Evolutionary conservation across 345 rosid species (phyloP).

Genomic region (Pistacia vera): DNA sequence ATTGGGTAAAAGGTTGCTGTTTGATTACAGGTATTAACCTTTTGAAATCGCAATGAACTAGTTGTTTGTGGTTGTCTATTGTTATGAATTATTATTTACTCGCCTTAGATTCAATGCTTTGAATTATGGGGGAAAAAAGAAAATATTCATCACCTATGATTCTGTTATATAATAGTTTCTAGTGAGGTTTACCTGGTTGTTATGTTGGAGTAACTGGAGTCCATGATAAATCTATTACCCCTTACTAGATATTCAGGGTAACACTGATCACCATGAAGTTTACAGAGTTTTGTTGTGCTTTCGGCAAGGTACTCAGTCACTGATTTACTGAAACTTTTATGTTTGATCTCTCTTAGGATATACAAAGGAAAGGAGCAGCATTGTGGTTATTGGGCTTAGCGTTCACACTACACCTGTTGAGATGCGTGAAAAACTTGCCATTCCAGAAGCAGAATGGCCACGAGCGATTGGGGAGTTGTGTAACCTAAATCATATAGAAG

Average conservation of each 20-base stretch:
- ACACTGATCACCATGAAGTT: background rate
- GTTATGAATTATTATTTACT: too few species aligned
- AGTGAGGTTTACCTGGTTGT: background rate
- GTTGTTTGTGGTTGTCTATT: background rate
- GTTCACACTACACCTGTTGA: constrained; percentile 79
- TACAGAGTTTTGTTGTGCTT: background rate
- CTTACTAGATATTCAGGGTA: background rate
- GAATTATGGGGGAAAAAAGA: too few species aligned
- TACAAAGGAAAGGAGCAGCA: constrained; percentile 75
- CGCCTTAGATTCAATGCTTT: too few species aligned
- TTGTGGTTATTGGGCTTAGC: constrained; percentile 75
- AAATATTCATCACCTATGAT: background rate
- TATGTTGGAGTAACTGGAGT: background rate
- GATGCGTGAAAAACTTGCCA: constrained; percentile 83
- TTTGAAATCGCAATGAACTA: too few species aligned
- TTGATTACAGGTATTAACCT: background rate
- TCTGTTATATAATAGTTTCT: background rate
- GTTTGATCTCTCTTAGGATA: constrained; percentile 45
- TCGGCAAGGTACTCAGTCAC: background rate
- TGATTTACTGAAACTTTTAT: constrained; percentile 20
- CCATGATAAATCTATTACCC: background rate
- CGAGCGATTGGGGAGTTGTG: constrained; percentile 83
- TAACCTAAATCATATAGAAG: constrained; percentile 83
- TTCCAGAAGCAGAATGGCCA: constrained; percentile 88
- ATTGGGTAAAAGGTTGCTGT: background rate